Evolutionary conservation across 2,329 filamentous ascomycete genomes (phyloP).

Genomic region (Aspergillus uvarum): DNA sequence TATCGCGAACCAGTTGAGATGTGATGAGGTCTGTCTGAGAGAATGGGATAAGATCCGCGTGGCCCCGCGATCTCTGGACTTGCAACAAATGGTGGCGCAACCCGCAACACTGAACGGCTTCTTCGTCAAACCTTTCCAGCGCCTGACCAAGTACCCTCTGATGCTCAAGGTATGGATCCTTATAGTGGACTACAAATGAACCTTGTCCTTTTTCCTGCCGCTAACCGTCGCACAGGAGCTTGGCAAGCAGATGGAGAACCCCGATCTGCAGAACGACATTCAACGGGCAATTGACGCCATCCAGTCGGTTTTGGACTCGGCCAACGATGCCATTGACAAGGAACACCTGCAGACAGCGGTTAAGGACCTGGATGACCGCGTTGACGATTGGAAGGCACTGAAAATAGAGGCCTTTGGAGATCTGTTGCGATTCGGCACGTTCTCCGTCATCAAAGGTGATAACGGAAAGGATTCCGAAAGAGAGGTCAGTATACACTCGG

Average conservation of each 20-base stretch:
- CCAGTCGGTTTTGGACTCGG: constrained; percentile 75
- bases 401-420: constrained; percentile 88
- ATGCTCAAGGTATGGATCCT: constrained; percentile 68
- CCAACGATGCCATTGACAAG: constrained; percentile 87
- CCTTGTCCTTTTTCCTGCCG: neutral
- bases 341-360: constrained; percentile 82
- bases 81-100: constrained; percentile 75
- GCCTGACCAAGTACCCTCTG: constrained; percentile 90
- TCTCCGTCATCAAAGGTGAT: constrained; percentile 80
- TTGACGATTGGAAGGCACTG: constrained; percentile 97
- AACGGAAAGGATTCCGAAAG: constrained; percentile 81
- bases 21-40: constrained; percentile 76
- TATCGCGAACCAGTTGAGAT: constrained; percentile 92
- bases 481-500: constrained; percentile 61
- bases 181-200: neutral
- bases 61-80: constrained; percentile 64
- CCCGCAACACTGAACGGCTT: constrained; percentile 89
- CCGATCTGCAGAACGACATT: constrained; percentile 70
- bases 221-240: constrained; percentile 62
- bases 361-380: constrained; percentile 74
- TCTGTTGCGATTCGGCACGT: constrained; percentile 81
- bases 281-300: constrained; percentile 75
- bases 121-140: constrained; percentile 92
- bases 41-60: constrained; percentile 83
- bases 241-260: constrained; percentile 76